These are phyloP conservation scores for Flaveria ramosissima DNA, from an alignment of 129 eudicot species.

Conservation along the genomic window DNA sequence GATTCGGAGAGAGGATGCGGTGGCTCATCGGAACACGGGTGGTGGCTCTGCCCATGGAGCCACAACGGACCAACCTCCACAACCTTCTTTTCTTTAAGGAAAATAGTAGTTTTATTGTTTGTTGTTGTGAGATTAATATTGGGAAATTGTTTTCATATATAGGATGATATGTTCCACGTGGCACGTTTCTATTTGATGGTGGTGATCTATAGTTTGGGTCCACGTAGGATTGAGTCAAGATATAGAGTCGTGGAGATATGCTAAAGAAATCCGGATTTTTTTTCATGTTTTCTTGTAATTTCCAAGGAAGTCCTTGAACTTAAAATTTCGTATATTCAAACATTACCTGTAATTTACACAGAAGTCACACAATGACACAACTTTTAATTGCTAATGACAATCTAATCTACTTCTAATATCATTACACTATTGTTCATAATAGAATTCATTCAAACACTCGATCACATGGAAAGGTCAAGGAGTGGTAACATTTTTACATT, in stretches of 20 bases:
- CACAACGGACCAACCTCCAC: not conserved
- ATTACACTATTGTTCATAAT: too few relatives aligned
- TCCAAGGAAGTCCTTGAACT: not conserved
- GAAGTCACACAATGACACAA: too few relatives aligned
- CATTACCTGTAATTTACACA: too few relatives aligned
- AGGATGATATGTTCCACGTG: conserved; percentile 25
- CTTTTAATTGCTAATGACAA: too few relatives aligned
- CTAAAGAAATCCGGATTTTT: conserved; percentile 47
- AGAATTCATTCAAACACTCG: too few relatives aligned
- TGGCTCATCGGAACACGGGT: conserved; percentile 42
- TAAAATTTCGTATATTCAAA: not conserved
- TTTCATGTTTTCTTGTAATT: not conserved
- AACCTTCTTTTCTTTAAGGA: not conserved
- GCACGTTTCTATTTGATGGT: conserved; percentile 23
- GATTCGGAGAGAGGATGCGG: conserved; percentile 50
- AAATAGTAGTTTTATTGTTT: not conserved
- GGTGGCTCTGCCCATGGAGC: not conserved
- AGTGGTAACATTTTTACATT: too few relatives aligned
- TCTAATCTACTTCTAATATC: too few relatives aligned
- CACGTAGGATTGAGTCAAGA: conserved; percentile 60
- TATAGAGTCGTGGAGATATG: conserved; percentile 41
- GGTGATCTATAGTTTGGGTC: conserved; percentile 45
- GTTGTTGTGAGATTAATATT: not conserved
- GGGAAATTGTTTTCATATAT: conserved; percentile 19
- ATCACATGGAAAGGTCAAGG: too few relatives aligned